Evolutionary conservation across 106 monocot species (phyloP), one percentile per base, ranked within the genome.

Genomic region (Dioscorea zingiberensis): DNA sequence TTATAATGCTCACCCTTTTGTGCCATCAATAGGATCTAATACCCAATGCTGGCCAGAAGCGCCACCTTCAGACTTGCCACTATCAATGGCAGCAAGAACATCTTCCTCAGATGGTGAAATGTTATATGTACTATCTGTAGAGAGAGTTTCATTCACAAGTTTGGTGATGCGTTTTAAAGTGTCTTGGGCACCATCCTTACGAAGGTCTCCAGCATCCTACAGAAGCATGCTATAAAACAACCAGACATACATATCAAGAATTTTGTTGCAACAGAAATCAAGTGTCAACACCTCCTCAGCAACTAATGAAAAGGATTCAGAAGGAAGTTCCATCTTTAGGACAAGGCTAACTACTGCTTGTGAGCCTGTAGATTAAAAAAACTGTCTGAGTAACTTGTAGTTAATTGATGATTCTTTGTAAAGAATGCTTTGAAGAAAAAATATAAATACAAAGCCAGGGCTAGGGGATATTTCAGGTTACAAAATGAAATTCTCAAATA

Each of bases 1-100:
- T 27, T 27, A 51, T 13, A 21, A 58, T 54, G 47, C 76, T 80
- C 78, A 99, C 98, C 98, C 98, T 79, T 99, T 99, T 45, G 98
- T 99, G 44, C 98, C 98, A 87, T 99, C 98, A 68, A 99, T 99
- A 23, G 98, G 98, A 74, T 99, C 98, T 73, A 99, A 77, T 56
- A 99, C 89, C 98, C 98, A 99, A 67, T 99, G 87, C 64, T 69
- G 77, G n/a, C 93, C 98, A 71, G 76, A 56, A 54, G 89, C 76
- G 32, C 98, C 98, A 15, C 98, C 98, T 64, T 93, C 93, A 74
- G 93, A 99, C 78, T 84, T 93, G 10, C 98, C 98, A 70, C 78
- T 89, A 78, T 99, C 98, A 78, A 99, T 93, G 25, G 98, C 89
- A 71, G 53, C 72, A 64, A 99, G 84, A 21, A 99, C 78, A 70